phyloP scores from a whole-genome alignment of 148 eudicot species.

The Fagopyrum tataricum region DNA sequence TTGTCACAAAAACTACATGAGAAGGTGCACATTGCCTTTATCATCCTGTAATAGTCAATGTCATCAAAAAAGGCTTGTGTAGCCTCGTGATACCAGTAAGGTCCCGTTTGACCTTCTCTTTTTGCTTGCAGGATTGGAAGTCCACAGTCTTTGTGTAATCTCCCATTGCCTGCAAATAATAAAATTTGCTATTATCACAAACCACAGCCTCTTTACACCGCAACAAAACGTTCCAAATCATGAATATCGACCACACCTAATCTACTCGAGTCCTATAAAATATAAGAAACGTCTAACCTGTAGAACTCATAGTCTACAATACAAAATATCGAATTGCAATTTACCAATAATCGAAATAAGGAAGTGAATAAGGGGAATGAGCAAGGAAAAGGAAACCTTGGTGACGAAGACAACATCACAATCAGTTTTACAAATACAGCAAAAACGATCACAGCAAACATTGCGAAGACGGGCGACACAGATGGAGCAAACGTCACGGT shows the following conservation, averaged over 20 bases:
- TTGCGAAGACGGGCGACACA: slow-evolving; percentile 95
- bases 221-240: neutral
- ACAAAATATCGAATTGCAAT: too few relatives aligned
- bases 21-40: slow-evolving; percentile 92
- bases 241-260: neutral
- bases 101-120: slow-evolving; percentile 63
- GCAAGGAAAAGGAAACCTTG: slow-evolving; percentile 36
- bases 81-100: slow-evolving; percentile 86
- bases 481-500: slow-evolving; percentile 90
- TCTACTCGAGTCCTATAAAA: neutral
- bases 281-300: too few relatives aligned
- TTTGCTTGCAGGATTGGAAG: slow-evolving; percentile 56
- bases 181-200: neutral
- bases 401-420: slow-evolving; percentile 65
- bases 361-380: neutral
- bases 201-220: neutral
- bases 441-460: slow-evolving; percentile 76
- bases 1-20: slow-evolving; percentile 84
- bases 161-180: slow-evolving; percentile 58
- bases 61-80: slow-evolving; percentile 84
- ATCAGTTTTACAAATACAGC: slow-evolving; percentile 81
- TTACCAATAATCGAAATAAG: neutral
- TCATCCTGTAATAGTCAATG: slow-evolving; percentile 79
- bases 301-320: too few relatives aligned
- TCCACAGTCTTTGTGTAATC: slow-evolving; percentile 74